Percentiles rank a stretch among this genome's conserved stretches.
phyloP scores from a whole-genome alignment of 1,139 yeast species.

The Blastobotrys elegans region DNA sequence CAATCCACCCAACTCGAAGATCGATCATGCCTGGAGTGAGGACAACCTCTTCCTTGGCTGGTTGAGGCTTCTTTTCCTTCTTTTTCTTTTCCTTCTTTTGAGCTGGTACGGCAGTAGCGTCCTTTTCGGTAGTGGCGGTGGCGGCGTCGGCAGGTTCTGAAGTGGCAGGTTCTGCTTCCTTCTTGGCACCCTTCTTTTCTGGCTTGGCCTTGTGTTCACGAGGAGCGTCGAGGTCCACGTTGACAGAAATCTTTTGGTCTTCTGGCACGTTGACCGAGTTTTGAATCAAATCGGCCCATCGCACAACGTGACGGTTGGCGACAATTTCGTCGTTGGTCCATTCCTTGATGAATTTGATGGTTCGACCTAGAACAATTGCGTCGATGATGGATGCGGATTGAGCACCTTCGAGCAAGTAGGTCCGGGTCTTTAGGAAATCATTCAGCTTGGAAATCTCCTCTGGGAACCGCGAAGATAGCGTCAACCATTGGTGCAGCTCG shows the following conservation, averaged over 20 bases:
- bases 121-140: slow-evolving; percentile 34
- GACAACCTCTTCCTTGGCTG: slow-evolving; percentile 51
- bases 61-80: slow-evolving; percentile 41
- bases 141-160: slow-evolving; percentile 24
- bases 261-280: slow-evolving; percentile 50
- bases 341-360: slow-evolving; percentile 52
- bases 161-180: slow-evolving; percentile 48
- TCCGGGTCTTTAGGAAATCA: slow-evolving; percentile 59
- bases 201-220: slow-evolving; percentile 60
- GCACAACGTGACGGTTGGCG: slow-evolving; percentile 68
- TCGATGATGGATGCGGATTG: slow-evolving; percentile 61
- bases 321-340: slow-evolving; percentile 53
- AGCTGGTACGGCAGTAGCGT: slow-evolving; percentile 53
- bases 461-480: slow-evolving; percentile 61
- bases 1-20: slow-evolving; percentile 92
- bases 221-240: slow-evolving; percentile 60
- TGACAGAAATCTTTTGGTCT: slow-evolving; percentile 48
- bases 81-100: slow-evolving; percentile 72
- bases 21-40: slow-evolving; percentile 83
- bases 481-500: slow-evolving; percentile 74
- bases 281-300: slow-evolving; percentile 91
- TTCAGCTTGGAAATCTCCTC: slow-evolving; percentile 55
- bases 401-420: slow-evolving; percentile 71
- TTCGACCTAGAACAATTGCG: slow-evolving; percentile 59
- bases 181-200: slow-evolving; percentile 35